Percentiles rank a stretch among this genome's conserved stretches.
Evolutionary conservation across 2,329 filamentous ascomycete species (phyloP).

Genomic region (Neonectria neomacrospora): DNA sequence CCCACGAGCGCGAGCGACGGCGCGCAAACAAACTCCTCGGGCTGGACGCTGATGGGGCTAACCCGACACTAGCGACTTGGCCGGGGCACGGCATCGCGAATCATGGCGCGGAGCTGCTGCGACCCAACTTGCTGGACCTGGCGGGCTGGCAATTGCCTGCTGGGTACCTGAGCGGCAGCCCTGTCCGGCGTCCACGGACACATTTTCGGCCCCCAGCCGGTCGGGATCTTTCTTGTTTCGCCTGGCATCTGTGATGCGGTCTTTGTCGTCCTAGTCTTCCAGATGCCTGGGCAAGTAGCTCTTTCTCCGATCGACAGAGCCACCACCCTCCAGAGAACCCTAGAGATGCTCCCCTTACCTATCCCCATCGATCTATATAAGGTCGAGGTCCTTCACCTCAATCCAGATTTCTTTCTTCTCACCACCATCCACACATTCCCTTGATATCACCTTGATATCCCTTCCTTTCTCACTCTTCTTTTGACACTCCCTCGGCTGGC

Average conservation of each 20-base stretch:
- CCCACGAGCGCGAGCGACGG: constrained; percentile 12
- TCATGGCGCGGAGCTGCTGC: constrained; percentile 31
- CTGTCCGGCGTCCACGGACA: not conserved
- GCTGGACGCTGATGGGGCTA: not conserved
- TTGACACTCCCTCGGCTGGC: constrained; percentile 43
- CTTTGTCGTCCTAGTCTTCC: constrained; percentile 31
- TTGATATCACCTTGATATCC: constrained; percentile 32
- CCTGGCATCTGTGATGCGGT: constrained; percentile 16
- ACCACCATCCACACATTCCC: constrained; percentile 34
- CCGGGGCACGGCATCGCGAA: constrained; percentile 36
- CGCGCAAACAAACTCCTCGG: constrained; percentile 8
- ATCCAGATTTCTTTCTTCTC: constrained; percentile 16
- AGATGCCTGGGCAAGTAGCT: constrained; percentile 21
- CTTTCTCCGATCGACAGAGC: constrained; percentile 29
- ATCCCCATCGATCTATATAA: constrained; percentile 35
- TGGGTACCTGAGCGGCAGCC: not conserved
- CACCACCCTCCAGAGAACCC: constrained; percentile 23
- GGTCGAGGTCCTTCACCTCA: constrained; percentile 31
- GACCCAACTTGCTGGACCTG: constrained; percentile 19
- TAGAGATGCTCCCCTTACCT: constrained; percentile 19
- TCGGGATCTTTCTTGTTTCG: constrained; percentile 14
- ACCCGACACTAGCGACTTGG: constrained; percentile 32
- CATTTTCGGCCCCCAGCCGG: constrained; percentile 7
- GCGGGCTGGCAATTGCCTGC: constrained; percentile 1
- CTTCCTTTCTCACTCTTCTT: constrained; percentile 33